Percentiles rank a stretch among this genome's conserved stretches.
Conservation (phyloP, 2,329 filamentous ascomycete species). For the Trichoderma hamatum region DNA sequence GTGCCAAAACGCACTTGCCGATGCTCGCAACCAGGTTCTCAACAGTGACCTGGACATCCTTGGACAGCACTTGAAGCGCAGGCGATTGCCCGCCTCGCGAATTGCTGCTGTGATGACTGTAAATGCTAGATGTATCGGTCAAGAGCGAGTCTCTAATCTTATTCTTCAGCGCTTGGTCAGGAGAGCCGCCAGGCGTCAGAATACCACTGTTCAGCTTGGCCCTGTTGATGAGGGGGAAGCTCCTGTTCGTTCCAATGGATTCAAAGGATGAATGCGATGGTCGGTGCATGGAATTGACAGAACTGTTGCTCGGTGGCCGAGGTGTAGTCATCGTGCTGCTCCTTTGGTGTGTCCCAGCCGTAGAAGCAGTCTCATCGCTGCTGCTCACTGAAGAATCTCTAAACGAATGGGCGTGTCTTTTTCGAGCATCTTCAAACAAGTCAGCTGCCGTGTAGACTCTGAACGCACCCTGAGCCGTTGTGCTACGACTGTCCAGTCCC, state of each 20-base stretch:
- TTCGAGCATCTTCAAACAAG: slow-evolving; percentile 31
- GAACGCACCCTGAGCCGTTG: slow-evolving; percentile 32
- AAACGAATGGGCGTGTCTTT: slow-evolving; percentile 34
- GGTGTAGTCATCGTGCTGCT: slow-evolving; percentile 44
- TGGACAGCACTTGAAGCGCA: slow-evolving; percentile 52
- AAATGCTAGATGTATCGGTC: slow-evolving; percentile 50
- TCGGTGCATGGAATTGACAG: slow-evolving; percentile 49
- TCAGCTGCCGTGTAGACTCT: slow-evolving; percentile 31
- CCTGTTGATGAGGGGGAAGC: slow-evolving; percentile 63
- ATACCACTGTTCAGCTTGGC: slow-evolving; percentile 51
- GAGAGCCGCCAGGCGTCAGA: slow-evolving; percentile 53
- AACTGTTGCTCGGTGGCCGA: slow-evolving; percentile 48
- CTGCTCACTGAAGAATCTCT: slow-evolving; percentile 33
- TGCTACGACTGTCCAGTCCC: slow-evolving; percentile 46
- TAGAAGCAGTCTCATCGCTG: slow-evolving; percentile 34
- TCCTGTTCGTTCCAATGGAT: slow-evolving; percentile 62
- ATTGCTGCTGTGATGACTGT: slow-evolving; percentile 39
- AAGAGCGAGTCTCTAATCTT: slow-evolving; percentile 54
- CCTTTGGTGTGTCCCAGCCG: slow-evolving; percentile 31
- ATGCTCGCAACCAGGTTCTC: slow-evolving; percentile 63
- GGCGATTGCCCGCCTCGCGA: slow-evolving; percentile 40
- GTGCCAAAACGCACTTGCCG: slow-evolving; percentile 61
- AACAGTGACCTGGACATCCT: slow-evolving; percentile 63
- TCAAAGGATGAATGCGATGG: slow-evolving; percentile 61
- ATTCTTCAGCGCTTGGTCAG: slow-evolving; percentile 50